Percentiles rank a stretch among this genome's conserved stretches.
phyloP scores from a whole-genome alignment of 1,284 basidiomycete genomes.

The Ganoderma lingzhi region DNA sequence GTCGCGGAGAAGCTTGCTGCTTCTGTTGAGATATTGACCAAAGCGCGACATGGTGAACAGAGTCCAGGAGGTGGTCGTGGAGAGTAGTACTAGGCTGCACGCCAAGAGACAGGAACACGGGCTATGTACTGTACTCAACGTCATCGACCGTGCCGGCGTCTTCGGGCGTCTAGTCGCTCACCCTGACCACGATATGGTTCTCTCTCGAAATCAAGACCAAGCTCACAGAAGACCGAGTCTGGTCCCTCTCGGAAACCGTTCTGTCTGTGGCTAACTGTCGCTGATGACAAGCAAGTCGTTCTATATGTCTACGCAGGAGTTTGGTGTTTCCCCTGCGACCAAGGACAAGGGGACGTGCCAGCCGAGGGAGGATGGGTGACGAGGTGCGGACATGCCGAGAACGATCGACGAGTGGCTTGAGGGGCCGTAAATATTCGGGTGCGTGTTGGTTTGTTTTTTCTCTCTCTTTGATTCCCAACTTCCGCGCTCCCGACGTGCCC shows the following conservation, averaged over 20 bases:
- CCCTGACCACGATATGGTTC: neutral
- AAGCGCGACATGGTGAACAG: constrained; percentile 41
- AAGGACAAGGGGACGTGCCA: neutral
- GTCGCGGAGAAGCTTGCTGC: constrained; percentile 43
- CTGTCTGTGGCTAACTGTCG: neutral
- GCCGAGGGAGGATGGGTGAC: constrained; percentile 9
- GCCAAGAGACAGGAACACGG: neutral
- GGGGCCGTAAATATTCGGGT: neutral
- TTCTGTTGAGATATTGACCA: constrained; percentile 46
- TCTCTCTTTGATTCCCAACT: neutral
- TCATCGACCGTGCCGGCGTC: constrained; percentile 11
- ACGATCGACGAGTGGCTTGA: constrained; percentile 3
- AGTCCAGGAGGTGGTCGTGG: neutral
- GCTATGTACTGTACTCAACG: neutral
- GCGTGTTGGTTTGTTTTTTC: constrained; percentile 4
- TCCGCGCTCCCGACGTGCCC: constrained; percentile 7
- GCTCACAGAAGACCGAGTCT: neutral
- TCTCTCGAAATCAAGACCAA: neutral
- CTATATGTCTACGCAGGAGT: neutral
- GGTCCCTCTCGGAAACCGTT: neutral
- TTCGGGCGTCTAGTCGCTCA: neutral
- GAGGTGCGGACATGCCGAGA: neutral
- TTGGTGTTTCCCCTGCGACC: neutral
- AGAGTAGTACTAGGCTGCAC: neutral
- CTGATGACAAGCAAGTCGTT: neutral